phyloP scores from a whole-genome alignment of 2,329 filamentous ascomycete species.

The Neofusicoccum laricinum region DNA sequence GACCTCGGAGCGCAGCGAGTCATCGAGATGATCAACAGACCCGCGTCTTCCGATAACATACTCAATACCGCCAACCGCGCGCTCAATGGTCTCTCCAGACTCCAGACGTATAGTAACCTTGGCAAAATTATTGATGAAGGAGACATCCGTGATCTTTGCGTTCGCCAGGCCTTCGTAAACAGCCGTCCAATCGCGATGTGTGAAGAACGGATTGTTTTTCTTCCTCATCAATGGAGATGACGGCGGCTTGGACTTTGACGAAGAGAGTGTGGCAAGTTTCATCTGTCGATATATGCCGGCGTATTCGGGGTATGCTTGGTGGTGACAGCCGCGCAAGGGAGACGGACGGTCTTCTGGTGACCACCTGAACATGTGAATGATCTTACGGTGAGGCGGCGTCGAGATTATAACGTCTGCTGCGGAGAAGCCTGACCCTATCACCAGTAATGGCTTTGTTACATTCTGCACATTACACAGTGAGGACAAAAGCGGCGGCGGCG shows the following conservation, averaged over 20 bases:
- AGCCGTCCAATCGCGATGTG: conserved; percentile 48
- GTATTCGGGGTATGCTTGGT: conserved; percentile 61
- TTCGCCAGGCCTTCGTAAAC: conserved; percentile 57
- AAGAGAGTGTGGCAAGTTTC: conserved; percentile 48
- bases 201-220: conserved; percentile 46
- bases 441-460: conserved; percentile 45
- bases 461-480: conserved; percentile 40
- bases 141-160: conserved; percentile 44
- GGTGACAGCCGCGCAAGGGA: conserved; percentile 57
- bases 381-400: conserved; percentile 46
- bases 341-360: conserved; percentile 54
- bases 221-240: conserved; percentile 20
- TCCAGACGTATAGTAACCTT: conserved; percentile 43
- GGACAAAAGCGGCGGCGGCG: conserved; percentile 48
- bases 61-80: conserved; percentile 48
- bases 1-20: conserved; percentile 47
- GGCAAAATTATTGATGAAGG: conserved; percentile 21
- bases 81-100: conserved; percentile 44
- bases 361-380: conserved; percentile 62
- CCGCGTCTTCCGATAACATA: conserved; percentile 59
- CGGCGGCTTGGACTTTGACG: conserved; percentile 17
- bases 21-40: conserved; percentile 51
- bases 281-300: conserved; percentile 59
- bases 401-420: conserved; percentile 61
- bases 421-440: conserved; percentile 61